These are phyloP conservation scores for Ormosia emarginata DNA, from an alignment of 306 rosid genomes.

Conservation along the genomic window DNA sequence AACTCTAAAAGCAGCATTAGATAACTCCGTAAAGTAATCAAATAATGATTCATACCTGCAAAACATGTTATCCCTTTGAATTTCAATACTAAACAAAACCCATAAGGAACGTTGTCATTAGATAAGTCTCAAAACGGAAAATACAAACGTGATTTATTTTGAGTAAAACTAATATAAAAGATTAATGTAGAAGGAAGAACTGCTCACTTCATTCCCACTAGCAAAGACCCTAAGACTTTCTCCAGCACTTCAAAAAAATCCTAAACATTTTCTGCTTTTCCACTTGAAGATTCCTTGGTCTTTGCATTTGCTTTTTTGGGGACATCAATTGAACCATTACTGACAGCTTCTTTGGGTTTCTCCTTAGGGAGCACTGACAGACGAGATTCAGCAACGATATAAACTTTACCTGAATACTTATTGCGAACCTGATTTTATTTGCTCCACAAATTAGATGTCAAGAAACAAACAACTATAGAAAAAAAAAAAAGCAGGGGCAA, in stretches of 20 bases:
- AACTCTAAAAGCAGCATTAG: slow-evolving; percentile 82
- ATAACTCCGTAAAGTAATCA: slow-evolving; percentile 68
- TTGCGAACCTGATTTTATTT: slow-evolving; percentile 66
- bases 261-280: slow-evolving; percentile 62
- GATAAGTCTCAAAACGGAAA: not conserved
- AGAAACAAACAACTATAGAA: not conserved
- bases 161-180: not conserved
- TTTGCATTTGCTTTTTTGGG: slow-evolving; percentile 59
- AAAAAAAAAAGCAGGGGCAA: not conserved
- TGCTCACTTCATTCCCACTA: slow-evolving; percentile 86
- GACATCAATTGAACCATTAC: slow-evolving; percentile 44
- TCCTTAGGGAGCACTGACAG: slow-evolving; percentile 73
- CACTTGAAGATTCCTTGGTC: slow-evolving; percentile 59
- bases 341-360: slow-evolving; percentile 57
- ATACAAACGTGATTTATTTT: slow-evolving; percentile 17
- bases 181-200: slow-evolving; percentile 13
- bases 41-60: slow-evolving; percentile 87
- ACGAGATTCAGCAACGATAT: slow-evolving; percentile 79
- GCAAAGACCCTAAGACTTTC: slow-evolving; percentile 64
- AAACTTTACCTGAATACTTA: slow-evolving; percentile 68
- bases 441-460: slow-evolving; percentile 35
- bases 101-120: not conserved
- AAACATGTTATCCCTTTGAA: slow-evolving; percentile 1
- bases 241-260: slow-evolving; percentile 75
- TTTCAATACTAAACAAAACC: slow-evolving; percentile 11